Conservation (phyloP, 495 filamentous ascomycete species). For the Annulohypoxylon nitens region DNA sequence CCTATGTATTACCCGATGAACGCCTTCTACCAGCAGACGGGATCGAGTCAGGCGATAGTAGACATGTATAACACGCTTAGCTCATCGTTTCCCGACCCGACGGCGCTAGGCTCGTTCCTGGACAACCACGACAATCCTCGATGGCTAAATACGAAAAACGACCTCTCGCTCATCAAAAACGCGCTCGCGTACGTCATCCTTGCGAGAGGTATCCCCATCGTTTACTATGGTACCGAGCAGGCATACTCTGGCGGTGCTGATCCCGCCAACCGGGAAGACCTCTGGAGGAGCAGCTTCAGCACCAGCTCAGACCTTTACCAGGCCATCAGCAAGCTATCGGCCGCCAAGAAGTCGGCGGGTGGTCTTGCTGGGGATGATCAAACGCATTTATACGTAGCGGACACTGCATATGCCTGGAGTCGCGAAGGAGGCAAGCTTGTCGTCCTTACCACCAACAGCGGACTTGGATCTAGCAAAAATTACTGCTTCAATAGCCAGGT, state of each 20-base stretch:
- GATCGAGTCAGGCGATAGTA: slow-evolving; percentile 70
- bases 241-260: slow-evolving; percentile 69
- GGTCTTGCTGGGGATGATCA: slow-evolving; percentile 59
- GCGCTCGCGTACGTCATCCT: slow-evolving; percentile 79
- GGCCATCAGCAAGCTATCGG: slow-evolving; percentile 50
- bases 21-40: slow-evolving; percentile 70
- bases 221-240: slow-evolving; percentile 77
- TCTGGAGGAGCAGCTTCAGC: slow-evolving; percentile 77
- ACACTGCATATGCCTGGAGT: slow-evolving; percentile 57
- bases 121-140: slow-evolving; percentile 85
- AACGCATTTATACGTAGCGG: slow-evolving; percentile 54
- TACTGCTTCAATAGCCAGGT: slow-evolving; percentile 56
- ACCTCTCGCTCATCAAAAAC: slow-evolving; percentile 73
- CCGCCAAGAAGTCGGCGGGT: slow-evolving; percentile 52
- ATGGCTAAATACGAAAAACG: slow-evolving; percentile 69
- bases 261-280: slow-evolving; percentile 78
- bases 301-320: slow-evolving; percentile 71
- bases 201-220: slow-evolving; percentile 62
- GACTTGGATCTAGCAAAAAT: slow-evolving; percentile 49
- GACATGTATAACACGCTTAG: slow-evolving; percentile 70
- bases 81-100: slow-evolving; percentile 51
- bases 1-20: slow-evolving; percentile 66
- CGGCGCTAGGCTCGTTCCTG: slow-evolving; percentile 71
- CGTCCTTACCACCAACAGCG: slow-evolving; percentile 58
- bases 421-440: slow-evolving; percentile 55